Conservation (phyloP, 345 rosid genomes). For the rapeseed (Brassica napus) region Da-Ae NC_063446.1:18112501-18113000, state of each 20-base stretch:
- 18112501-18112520: conserved; percentile 80
- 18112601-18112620: conserved; percentile 71
- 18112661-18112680: conserved; percentile 75
- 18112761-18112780: not conserved
- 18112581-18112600: conserved; percentile 94
- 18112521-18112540: conserved; percentile 98
- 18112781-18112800: not conserved
- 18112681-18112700: not conserved
- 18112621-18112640: conserved; percentile 94
- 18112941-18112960: conserved; percentile 76
- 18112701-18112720: not conserved
- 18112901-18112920: not conserved
- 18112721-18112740: not conserved
- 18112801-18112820: not conserved
- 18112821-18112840: not conserved
- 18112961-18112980: conserved; percentile 70
- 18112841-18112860: not conserved
- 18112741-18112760: not conserved
- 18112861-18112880: not conserved
- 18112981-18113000: conserved; percentile 88
- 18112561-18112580: conserved; percentile 82
- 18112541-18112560: conserved; percentile 84
- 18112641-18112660: conserved; percentile 92
- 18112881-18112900: not conserved
- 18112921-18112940: not conserved